These are phyloP conservation scores for Phytopythium vexans DNA, from an alignment of 352 stramenopile genomes.

Conservation along the genomic window DNA sequence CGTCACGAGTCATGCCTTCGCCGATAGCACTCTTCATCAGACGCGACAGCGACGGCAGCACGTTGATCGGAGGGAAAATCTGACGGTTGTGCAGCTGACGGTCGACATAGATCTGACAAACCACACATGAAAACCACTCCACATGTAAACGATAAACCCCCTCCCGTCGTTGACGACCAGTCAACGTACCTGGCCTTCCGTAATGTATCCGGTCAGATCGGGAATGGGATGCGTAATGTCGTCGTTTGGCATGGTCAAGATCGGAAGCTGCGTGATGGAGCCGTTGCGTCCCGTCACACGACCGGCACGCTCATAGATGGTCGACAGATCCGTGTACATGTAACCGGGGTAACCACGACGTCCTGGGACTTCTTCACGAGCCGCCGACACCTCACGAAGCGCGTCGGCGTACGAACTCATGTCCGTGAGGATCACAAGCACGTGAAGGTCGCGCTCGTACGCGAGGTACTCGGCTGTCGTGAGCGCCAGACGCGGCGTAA, in stretches of 20 bases:
- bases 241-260: slow-evolving; percentile 99
- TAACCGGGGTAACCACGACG: slow-evolving; percentile 99
- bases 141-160: background rate
- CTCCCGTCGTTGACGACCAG: slow-evolving; percentile 1
- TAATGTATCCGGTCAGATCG: slow-evolving; percentile 99
- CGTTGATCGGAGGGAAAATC: slow-evolving; percentile 99
- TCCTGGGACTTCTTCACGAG: slow-evolving; percentile 95
- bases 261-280: slow-evolving; percentile 99
- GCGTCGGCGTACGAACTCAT: slow-evolving; percentile 99
- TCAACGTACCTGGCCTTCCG: slow-evolving; percentile 93
- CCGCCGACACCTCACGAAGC: slow-evolving; percentile 95
- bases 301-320: slow-evolving; percentile 98
- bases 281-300: slow-evolving; percentile 97
- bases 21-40: slow-evolving; percentile 99
- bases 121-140: background rate
- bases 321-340: slow-evolving; percentile 99
- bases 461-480: slow-evolving; percentile 99
- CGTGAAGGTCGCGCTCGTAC: slow-evolving; percentile 99
- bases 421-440: slow-evolving; percentile 99
- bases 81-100: slow-evolving; percentile 97
- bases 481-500: slow-evolving; percentile 97
- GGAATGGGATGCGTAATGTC: slow-evolving; percentile 99
- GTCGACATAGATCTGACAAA: slow-evolving; percentile 94
- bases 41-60: slow-evolving; percentile 97
- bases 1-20: slow-evolving; percentile 98